phyloP scores from a whole-genome alignment of 805 yeast species.

The Candida boleticola region DNA sequence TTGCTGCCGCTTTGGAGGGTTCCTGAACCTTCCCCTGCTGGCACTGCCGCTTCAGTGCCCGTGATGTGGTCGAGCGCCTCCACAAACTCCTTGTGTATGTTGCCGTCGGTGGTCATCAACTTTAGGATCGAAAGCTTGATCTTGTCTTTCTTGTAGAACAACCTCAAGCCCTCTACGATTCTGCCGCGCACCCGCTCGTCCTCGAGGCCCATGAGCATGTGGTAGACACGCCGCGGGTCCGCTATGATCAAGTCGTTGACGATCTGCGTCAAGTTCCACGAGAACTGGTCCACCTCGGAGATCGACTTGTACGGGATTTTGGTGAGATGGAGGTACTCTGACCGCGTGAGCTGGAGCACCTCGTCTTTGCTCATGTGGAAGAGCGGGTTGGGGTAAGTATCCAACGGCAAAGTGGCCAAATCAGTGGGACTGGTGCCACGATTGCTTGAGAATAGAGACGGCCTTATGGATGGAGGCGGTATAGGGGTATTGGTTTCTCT shows the following conservation, averaged over 20 bases:
- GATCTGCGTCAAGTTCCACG: conserved; percentile 27
- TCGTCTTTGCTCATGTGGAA: conserved; percentile 25
- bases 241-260: conserved; percentile 26
- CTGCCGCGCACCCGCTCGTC: conserved; percentile 17
- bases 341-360: conserved; percentile 17
- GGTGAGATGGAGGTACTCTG: conserved; percentile 26
- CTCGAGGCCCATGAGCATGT: conserved; percentile 17
- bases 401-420: conserved; percentile 11
- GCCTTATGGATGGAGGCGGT: background rate
- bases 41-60: background rate
- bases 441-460: background rate
- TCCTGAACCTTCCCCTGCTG: background rate
- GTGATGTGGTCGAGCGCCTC: background rate
- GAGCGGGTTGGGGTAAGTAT: conserved; percentile 35
- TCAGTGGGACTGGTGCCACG: no score
- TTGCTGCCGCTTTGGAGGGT: background rate
- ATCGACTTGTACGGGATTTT: conserved; percentile 20
- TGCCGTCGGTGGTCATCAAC: background rate
- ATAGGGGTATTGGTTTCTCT: no score
- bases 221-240: conserved; percentile 22
- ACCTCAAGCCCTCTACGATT: conserved; percentile 14
- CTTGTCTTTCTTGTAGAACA: conserved; percentile 16
- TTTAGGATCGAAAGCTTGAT: conserved; percentile 13
- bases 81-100: background rate
- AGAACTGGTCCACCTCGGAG: conserved; percentile 27